phyloP scores from a whole-genome alignment of 2,329 filamentous ascomycete species.

The Rutstroemia sp. region DNA sequence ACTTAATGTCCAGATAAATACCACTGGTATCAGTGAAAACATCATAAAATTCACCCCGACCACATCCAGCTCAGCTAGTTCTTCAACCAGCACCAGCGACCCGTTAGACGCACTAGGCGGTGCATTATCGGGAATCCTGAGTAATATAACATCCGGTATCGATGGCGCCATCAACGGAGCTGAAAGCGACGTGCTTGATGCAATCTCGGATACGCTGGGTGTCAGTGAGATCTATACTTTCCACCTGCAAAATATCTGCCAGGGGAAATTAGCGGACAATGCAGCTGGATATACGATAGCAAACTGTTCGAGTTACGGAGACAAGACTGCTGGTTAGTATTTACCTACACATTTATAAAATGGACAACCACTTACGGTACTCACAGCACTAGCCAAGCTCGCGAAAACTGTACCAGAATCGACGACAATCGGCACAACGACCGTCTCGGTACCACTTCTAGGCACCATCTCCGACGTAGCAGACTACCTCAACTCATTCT shows the following conservation, averaged over 20 bases:
- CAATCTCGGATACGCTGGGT: background rate
- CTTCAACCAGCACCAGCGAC: background rate
- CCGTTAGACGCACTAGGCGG: background rate
- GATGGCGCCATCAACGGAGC: background rate
- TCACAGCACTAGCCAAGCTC: background rate
- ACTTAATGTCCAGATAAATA: background rate
- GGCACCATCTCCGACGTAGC: background rate
- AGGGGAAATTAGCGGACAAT: background rate
- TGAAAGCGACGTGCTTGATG: background rate
- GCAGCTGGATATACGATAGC: background rate
- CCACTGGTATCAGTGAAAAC: background rate
- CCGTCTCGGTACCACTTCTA: background rate
- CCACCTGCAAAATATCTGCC: background rate
- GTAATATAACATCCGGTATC: background rate
- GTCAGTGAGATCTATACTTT: background rate
- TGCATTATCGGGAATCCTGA: background rate
- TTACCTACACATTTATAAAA: background rate
- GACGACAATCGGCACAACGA: background rate
- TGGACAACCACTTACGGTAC: background rate
- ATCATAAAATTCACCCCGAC: background rate
- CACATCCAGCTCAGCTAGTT: background rate
- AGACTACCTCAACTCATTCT: background rate
- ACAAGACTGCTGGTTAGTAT: background rate
- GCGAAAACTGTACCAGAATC: background rate
- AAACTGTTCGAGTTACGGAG: background rate